Conservation (phyloP, 768 basidiomycete species). For the Coprinellus aureogranulatus region DNA sequence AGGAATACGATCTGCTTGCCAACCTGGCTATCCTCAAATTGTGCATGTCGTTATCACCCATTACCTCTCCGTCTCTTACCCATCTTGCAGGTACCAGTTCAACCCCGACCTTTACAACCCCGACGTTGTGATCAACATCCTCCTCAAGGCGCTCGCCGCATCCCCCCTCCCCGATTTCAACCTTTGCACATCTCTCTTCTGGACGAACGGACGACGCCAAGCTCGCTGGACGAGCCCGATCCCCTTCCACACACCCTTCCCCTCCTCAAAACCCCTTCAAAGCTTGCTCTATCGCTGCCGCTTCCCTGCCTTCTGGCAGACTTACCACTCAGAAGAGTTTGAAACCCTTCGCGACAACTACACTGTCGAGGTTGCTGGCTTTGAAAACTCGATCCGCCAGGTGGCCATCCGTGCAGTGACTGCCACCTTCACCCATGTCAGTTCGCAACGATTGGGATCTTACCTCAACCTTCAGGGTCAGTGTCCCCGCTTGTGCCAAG, state of each 20-base stretch:
- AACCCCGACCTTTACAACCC: constrained; percentile 91
- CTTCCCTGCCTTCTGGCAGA: constrained; percentile 83
- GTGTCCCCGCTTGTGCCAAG: too few relatives aligned
- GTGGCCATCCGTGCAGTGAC: constrained; percentile 76
- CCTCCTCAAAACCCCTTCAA: constrained; percentile 61
- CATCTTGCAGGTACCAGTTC: constrained; percentile 78
- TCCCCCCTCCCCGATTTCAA: constrained; percentile 91
- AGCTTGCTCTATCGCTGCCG: constrained; percentile 78
- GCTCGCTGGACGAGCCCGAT: constrained; percentile 74
- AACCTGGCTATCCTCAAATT: constrained; percentile 94
- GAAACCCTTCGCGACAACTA: constrained; percentile 81
- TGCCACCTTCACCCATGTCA: constrained; percentile 75
- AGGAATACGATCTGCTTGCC: constrained; percentile 91
- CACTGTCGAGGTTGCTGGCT: constrained; percentile 78
- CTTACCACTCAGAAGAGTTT: constrained; percentile 67
- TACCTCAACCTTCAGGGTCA: constrained; percentile 70
- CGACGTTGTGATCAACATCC: constrained; percentile 91
- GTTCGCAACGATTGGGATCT: constrained; percentile 59
- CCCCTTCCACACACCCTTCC: constrained; percentile 73
- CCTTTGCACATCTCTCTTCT: constrained; percentile 90
- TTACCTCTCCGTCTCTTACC: neutral
- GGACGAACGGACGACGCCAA: constrained; percentile 61
- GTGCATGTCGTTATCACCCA: constrained; percentile 38
- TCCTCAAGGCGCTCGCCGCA: constrained; percentile 85
- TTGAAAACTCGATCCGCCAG: constrained; percentile 78